Evolutionary conservation across 73 alveolate genomes (phyloP), one percentile per base, ranked within the genome.

Genomic region (Stentor roeselii): DNA sequence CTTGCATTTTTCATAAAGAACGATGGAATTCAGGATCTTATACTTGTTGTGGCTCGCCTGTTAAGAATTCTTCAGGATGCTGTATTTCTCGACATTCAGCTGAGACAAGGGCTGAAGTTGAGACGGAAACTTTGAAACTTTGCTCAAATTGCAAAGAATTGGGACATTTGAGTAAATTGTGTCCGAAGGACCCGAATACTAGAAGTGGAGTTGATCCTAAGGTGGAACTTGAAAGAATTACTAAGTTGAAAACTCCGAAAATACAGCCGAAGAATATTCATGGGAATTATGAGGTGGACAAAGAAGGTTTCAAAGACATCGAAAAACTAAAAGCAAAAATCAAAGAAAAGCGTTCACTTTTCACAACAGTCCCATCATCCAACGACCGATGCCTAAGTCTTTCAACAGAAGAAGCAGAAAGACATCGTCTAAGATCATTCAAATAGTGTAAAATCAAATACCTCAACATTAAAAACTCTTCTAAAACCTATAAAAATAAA

Each of bases 181-280:
- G 97, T 42, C 86, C 88, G 1, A 82, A 86, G 86, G 97, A 92
- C 61, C 97, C 97, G 3, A 92, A 92, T 42, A 3, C 90, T 0
- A 82, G 91, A 82, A 86, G 92, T 3, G 42, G 80, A 21, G 38
- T 15, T 30, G 89, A 78, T 14, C 59, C 39, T 31, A 87, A 75
- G 14, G 88, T 82, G 3, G 96, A 91, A 39, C 3, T 85, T 36
- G 91, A 88, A 58, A 60, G 96, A 39, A 80, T 91, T 3, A 3
- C 67, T 50, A 11, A 11, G 21, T 50, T 50, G 67, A 50, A 50
- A 50, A 50, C 30, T 21, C 21, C 67, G 21, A 50, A 50, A 50
- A 11, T 21, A 50, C 67, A 50, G 67, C 30, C 21, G 6, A 50
- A 11, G 67, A 50, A 6, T 6, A 50, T 50, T 50, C 6, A 21